Evolutionary conservation across 163 green algal species (phyloP), one percentile per base, ranked within the genome.

Genomic region (Scenedesmus sp.): DNA sequence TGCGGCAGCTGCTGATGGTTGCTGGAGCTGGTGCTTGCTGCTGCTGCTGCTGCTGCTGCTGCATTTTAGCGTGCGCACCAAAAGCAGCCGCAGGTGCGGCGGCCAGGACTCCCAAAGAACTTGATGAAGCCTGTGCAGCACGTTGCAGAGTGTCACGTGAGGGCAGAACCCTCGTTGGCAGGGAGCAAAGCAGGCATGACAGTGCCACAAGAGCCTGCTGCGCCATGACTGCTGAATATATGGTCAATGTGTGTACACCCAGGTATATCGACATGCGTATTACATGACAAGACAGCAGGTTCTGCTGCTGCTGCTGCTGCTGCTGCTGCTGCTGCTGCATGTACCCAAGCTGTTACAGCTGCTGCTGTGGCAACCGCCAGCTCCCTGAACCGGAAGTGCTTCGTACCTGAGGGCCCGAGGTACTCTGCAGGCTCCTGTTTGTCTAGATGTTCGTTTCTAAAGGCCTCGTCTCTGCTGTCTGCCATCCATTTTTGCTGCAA

Each of bases 61-160:
- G 34, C 34, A 46, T 46, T 46, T 46, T 46, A 46, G 34, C 34
- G 70, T n/a, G 20, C 70, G 10, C 70, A 79, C 70, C 66, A 90
- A 23, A 66, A 90, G 46, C 84, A 90, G 46, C 85, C 64, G 7
- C 85, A 90, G 3, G n/a, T 82, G 18, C 66, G 85, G 6, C 60
- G 64, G 52, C 73, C 73, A 18, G 64, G 55, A 8, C 16, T 23
- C 4, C 54, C 64, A n/a, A 67, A 66, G 10, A 90, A 90, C 23
- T 73, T 55, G 64, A 90, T 46, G 23, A 64, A 66, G 8, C 83
- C 83, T 88, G 57, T 9, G 59, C 23, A 79, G 70, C 70, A 76
- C 66, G 13, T 2, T 46, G 5, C 70, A 13, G 23, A 46, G 46
- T 23, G 23, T 79, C 10, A 79, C 2, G 70, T n/a, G 3, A 23